A percentile compares a stretch with the other conserved stretches of the same genome.
phyloP scores from a whole-genome alignment of 1,139 yeast species.

The Taiozyma sp. region DNA sequence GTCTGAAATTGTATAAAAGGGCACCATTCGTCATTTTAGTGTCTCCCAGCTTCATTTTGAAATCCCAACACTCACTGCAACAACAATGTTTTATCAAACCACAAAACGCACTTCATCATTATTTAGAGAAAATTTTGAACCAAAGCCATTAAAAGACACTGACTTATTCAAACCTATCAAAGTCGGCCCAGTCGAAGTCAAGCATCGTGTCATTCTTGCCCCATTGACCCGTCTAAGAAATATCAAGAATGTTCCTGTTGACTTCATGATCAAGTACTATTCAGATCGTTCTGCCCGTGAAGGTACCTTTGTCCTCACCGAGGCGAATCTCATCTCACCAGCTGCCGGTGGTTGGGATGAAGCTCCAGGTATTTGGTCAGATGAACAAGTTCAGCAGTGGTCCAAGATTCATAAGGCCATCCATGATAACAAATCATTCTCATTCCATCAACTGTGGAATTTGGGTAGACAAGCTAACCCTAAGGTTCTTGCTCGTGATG shows the following conservation, averaged over 20 bases:
- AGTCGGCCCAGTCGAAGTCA: slow-evolving; percentile 32
- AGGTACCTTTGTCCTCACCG: slow-evolving; percentile 43
- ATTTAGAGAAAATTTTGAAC: slow-evolving; percentile 5
- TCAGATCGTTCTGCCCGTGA: slow-evolving; percentile 44
- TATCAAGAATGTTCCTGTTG: slow-evolving; percentile 31
- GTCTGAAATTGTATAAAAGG: neutral
- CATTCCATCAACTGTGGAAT: slow-evolving; percentile 36
- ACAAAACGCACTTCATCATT: too few relatives aligned
- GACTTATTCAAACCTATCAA: slow-evolving; percentile 40
- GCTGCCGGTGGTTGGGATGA: slow-evolving; percentile 32
- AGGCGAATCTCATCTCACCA: slow-evolving; percentile 36
- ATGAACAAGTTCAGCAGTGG: slow-evolving; percentile 37
- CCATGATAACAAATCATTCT: slow-evolving; percentile 31
- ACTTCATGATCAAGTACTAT: slow-evolving; percentile 42
- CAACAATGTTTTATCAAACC: too few relatives aligned
- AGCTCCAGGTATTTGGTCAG: slow-evolving; percentile 43
- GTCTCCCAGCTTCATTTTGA: neutral
- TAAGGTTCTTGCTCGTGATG: slow-evolving; percentile 20
- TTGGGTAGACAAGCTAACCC: slow-evolving; percentile 33
- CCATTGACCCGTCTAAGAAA: slow-evolving; percentile 47
- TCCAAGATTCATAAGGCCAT: slow-evolving; percentile 28
- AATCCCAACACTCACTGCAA: too few relatives aligned
- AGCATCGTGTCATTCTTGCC: slow-evolving; percentile 39
- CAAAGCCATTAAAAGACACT: slow-evolving; percentile 22
- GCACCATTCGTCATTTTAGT: neutral